These are phyloP conservation scores for Mesotaenium endlicherianum DNA, from an alignment of 139 green algal genomes.

Conservation along the genomic window DNA sequence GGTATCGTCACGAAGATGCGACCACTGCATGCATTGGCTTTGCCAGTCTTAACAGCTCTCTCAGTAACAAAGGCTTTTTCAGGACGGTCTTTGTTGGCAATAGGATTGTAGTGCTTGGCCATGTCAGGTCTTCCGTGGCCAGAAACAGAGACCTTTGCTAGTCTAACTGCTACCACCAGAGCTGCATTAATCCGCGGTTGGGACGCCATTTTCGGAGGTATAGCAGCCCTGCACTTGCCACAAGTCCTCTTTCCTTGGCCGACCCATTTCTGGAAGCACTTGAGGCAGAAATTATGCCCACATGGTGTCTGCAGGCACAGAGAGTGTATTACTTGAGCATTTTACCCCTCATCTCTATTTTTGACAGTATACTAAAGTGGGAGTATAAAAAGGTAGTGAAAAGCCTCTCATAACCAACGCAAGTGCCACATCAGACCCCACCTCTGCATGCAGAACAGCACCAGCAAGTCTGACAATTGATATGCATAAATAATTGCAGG, in stretches of 20 bases:
- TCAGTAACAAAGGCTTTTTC: conserved; percentile 89
- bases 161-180: conserved; percentile 71
- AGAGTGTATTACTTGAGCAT: no score
- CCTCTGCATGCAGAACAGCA: not conserved
- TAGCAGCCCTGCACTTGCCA: conserved; percentile 75
- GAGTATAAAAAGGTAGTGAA: not conserved
- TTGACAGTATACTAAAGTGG: no score
- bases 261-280: conserved; percentile 80
- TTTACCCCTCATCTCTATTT: no score
- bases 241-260: conserved; percentile 79
- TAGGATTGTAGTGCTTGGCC: conserved; percentile 4
- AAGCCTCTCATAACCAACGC: not conserved
- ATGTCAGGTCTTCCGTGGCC: not conserved
- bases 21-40: conserved; percentile 84
- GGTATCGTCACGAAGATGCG: conserved; percentile 86
- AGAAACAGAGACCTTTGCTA: conserved; percentile 55
- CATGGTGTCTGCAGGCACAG: conserved; percentile 75
- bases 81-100: conserved; percentile 65
- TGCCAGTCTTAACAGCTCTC: conserved; percentile 66
- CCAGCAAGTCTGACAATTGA: not conserved
- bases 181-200: conserved; percentile 86
- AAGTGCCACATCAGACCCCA: not conserved
- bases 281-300: conserved; percentile 96
- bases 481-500: not conserved
- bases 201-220: conserved; percentile 68